phyloP scores from a whole-genome alignment of 805 yeast genomes.

The Soucietia sequanensis region DNA sequence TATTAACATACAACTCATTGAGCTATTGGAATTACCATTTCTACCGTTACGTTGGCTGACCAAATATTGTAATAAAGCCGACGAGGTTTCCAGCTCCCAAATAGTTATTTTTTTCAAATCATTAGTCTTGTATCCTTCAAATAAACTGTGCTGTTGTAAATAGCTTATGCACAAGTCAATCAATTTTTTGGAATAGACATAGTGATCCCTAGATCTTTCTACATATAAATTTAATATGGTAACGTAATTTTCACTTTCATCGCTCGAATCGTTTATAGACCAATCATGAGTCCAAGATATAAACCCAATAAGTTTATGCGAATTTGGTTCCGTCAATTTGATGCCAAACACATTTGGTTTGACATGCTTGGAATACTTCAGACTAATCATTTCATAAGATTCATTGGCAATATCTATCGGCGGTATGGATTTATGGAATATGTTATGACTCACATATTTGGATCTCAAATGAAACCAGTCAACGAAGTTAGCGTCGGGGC shows the following conservation, averaged over 20 bases:
- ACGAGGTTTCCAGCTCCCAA: constrained; percentile 35
- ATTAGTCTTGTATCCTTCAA: constrained; percentile 1
- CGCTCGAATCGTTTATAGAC: constrained; percentile 4
- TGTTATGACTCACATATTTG: constrained; percentile 26
- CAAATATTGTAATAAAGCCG: constrained; percentile 12
- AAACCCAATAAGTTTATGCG: constrained; percentile 19
- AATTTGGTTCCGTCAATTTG: constrained; percentile 11
- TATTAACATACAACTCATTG: too few relatives aligned
- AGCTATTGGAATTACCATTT: constrained; percentile 28
- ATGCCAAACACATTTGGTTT: constrained; percentile 36
- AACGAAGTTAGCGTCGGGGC: constrained; percentile 23
- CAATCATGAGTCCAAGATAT: constrained; percentile 43
- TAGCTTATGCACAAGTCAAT: not conserved
- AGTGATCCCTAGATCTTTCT: constrained; percentile 15
- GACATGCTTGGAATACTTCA: too few relatives aligned
- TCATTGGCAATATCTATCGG: constrained; percentile 16
- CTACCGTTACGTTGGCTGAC: constrained; percentile 13
- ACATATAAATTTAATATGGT: constrained; percentile 29
- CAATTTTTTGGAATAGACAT: constrained; percentile 1
- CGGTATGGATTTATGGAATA: constrained; percentile 13
- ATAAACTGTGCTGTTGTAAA: not conserved
- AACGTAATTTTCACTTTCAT: constrained; percentile 17
- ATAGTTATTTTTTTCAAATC: constrained; percentile 16
- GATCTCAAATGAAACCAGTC: constrained; percentile 46
- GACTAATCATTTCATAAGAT: constrained; percentile 19